Percentiles rank a stretch among this genome's conserved stretches.
Conservation (phyloP, 495 filamentous ascomycete species). For the Penicillium cataractarum region DNA sequence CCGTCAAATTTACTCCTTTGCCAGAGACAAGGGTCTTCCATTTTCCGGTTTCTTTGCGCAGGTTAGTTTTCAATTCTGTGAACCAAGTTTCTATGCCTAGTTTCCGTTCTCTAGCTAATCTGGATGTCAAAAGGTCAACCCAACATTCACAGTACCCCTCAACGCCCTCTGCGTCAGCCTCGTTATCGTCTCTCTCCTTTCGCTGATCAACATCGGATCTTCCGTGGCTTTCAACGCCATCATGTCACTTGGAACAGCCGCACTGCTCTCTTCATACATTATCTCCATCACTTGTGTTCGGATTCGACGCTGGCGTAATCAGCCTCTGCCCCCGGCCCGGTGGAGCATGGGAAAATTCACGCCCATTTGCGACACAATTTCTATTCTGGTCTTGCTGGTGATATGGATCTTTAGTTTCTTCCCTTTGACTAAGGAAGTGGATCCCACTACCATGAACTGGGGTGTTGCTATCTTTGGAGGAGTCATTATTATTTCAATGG, state of each 20-base stretch:
- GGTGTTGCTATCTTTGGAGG: conserved; percentile 1
- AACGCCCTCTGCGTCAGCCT: conserved; percentile 54
- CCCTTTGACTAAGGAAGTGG: neutral
- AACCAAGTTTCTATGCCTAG: neutral
- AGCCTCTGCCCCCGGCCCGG: conserved; percentile 9
- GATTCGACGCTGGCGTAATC: conserved; percentile 4
- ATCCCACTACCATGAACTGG: conserved; percentile 2
- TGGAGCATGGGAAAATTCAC: conserved; percentile 12
- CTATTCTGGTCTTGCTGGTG: neutral
- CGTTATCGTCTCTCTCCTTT: conserved; percentile 45
- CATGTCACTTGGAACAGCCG: conserved; percentile 39
- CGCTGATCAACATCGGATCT: conserved; percentile 56
- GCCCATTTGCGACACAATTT: conserved; percentile 4
- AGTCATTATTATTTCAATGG: neutral
- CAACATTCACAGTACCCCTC: conserved; percentile 54
- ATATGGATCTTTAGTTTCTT: conserved; percentile 4
- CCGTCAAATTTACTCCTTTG: conserved; percentile 56
- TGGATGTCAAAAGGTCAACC: conserved; percentile 42
- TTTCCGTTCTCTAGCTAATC: neutral
- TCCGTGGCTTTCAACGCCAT: conserved; percentile 48
- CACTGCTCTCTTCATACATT: conserved; percentile 12
- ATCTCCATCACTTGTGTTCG: conserved; percentile 13
- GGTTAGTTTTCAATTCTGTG: conserved; percentile 35
- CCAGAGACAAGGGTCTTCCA: conserved; percentile 21
- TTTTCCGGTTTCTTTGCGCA: conserved; percentile 55